Conservation (phyloP, 2,329 filamentous ascomycete genomes). For the Phoma sp. region DNA sequence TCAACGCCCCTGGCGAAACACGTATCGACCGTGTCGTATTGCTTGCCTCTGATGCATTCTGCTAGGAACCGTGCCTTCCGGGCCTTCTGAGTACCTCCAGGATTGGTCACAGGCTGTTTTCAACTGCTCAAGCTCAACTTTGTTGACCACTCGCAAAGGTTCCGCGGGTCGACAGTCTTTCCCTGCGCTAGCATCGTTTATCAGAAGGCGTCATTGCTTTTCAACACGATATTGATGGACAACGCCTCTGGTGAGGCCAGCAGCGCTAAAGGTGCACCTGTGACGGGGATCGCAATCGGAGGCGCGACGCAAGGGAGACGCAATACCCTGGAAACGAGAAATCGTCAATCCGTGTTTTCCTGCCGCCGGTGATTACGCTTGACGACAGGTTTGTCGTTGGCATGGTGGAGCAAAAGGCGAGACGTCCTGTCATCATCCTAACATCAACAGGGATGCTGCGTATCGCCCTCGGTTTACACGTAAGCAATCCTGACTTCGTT, state of each 20-base stretch:
- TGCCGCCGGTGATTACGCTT: conserved; percentile 34
- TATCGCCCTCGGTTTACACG: conserved; percentile 10
- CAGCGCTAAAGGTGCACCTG: conserved; percentile 42
- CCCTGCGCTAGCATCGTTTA: conserved; percentile 23
- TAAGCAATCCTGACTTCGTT: conserved; percentile 14
- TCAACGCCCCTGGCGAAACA: conserved; percentile 46
- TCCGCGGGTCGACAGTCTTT: conserved; percentile 22
- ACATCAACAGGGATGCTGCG: conserved; percentile 12
- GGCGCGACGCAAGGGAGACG: conserved; percentile 36
- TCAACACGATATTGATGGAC: conserved; percentile 26
- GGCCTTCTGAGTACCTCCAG: conserved; percentile 2
- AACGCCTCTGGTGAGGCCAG: conserved; percentile 26
- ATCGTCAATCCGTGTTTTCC: conserved; percentile 27
- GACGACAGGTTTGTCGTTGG: conserved; percentile 17
- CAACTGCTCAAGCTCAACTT: conserved; percentile 15
- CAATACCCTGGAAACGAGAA: conserved; percentile 29
- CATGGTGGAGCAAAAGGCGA: conserved; percentile 20
- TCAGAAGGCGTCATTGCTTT: conserved; percentile 32
- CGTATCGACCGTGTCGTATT: conserved; percentile 28
- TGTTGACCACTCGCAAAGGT: conserved; percentile 14
- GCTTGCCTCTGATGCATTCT: conserved; percentile 21
- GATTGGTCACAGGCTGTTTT: conserved; percentile 19
- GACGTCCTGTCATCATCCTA: conserved; percentile 18
- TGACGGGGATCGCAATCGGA: conserved; percentile 30
- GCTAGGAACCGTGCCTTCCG: conserved; percentile 14